Evolutionary conservation across 2,329 filamentous ascomycete species (phyloP).

Genomic region (Drechslerella dactyloides): DNA sequence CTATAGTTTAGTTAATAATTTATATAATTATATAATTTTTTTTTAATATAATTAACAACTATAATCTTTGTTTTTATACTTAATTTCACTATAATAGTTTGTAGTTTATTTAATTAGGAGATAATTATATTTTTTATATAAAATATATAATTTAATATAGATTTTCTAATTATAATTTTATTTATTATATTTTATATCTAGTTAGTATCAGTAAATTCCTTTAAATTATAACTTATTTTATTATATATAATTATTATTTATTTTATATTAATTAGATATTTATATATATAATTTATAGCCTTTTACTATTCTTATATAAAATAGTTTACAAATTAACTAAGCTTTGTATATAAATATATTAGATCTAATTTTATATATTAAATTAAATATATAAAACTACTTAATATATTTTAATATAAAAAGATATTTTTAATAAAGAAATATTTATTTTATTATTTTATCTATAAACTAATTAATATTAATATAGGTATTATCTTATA

Average conservation of each 20-base stretch:
- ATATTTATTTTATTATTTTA: too few relatives aligned
- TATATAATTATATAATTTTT: conserved; percentile 28
- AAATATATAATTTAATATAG: too few relatives aligned
- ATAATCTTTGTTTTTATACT: conserved; percentile 7
- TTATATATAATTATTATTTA: too few relatives aligned
- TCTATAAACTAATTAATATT: too few relatives aligned
- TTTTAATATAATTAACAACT: conserved; percentile 30
- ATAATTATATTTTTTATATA: too few relatives aligned
- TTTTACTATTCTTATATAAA: conserved; percentile 30
- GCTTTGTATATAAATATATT: conserved; percentile 17
- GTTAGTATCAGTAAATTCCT: too few relatives aligned
- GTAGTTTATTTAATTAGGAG: conserved; percentile 4
- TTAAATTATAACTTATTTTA: too few relatives aligned
- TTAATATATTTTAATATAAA: too few relatives aligned
- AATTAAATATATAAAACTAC: conserved; percentile 1
- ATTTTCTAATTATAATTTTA: too few relatives aligned
- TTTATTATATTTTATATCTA: too few relatives aligned
- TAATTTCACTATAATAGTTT: conserved; percentile 11
- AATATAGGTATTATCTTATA: not conserved
- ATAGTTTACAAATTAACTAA: conserved; percentile 12
- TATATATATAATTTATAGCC: conserved; percentile 32
- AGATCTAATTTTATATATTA: conserved; percentile 16
- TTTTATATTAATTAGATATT: conserved; percentile 15
- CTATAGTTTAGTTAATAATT: too few relatives aligned
- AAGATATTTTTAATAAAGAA: too few relatives aligned